Evolutionary conservation across 345 rosid genomes (phyloP), one percentile per base, ranked within the genome.

Genomic region (Pistacia integerrima): DNA sequence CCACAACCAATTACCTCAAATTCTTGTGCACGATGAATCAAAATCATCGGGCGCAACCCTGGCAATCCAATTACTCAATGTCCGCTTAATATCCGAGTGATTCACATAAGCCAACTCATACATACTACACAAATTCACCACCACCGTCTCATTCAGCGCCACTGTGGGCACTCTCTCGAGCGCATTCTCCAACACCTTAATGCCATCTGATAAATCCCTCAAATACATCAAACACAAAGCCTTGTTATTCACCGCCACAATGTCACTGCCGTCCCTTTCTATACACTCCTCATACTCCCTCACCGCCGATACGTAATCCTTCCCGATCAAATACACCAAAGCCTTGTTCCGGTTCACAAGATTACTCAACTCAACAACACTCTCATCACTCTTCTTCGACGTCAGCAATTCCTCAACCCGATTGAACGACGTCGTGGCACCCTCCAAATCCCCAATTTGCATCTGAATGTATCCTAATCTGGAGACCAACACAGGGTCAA

Each of bases 11-110:
- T 22, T 74, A 84, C 84, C 87, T 93, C 87, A 96, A 65, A 88
- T 81, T 82, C 99, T 82, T 17, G 94, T 93, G 86, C 94, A 92
- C 1, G 99, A 88, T 0, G 94, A 85, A 78, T 96, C 99, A 74
- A 92, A 96, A 83, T 96, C 99, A 85, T 93, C 98, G 0, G 99
- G 99, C 58, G 98, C 99, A 69, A 96, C 97, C 30, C 87, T 89
- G 0, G 89, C 88, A 70, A 96, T 91, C 99, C 99, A 93, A 77
- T 80, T 93, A 64, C 89, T 91, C 80, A 96, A 85, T 0, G 98
- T 96, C 76, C 91, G 77, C 87, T 96, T 96, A 38, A 85, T 83
- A 82, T 96, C 99, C 0, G 95, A 85, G 76, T 93, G 98, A 55
- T 92, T 92, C 58, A 96, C 94, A 84, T 96, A 96, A 0, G 99